A percentile compares a stretch with the other conserved stretches of the same genome.
phyloP scores from a whole-genome alignment of 495 filamentous ascomycete species.

The Friedmanniomyces endolithicus region DNA sequence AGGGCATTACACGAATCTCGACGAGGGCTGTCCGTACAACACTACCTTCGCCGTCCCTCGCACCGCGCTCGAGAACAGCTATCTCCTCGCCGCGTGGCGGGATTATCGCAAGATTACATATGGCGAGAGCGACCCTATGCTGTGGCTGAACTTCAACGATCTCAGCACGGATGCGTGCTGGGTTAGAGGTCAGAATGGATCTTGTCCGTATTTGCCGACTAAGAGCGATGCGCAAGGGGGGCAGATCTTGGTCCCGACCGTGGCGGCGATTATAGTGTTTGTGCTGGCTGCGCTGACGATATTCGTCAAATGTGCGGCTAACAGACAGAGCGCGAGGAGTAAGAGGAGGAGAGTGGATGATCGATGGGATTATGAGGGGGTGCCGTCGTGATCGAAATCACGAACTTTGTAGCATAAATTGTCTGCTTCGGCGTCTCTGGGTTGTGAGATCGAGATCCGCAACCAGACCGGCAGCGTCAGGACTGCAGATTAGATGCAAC shows the following conservation, averaged over 20 bases:
- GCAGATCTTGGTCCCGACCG: constrained; percentile 45
- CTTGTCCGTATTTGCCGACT: constrained; percentile 40
- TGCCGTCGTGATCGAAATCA: constrained; percentile 31
- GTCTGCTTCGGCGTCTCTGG: no score
- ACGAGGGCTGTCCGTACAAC: constrained; percentile 22
- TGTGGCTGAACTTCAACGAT: constrained; percentile 50
- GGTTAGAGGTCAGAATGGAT: constrained; percentile 40
- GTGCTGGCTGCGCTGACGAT: constrained; percentile 46
- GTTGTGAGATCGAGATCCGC: background rate
- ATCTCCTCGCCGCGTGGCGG: constrained; percentile 31
- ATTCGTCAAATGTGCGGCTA: constrained; percentile 53
- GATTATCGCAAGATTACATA: constrained; percentile 17
- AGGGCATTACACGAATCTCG: constrained; percentile 36
- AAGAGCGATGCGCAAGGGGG: constrained; percentile 30
- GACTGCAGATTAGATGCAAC: no score
- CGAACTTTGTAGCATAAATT: background rate
- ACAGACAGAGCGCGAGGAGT: constrained; percentile 40
- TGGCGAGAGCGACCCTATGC: constrained; percentile 14
- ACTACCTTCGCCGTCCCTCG: constrained; percentile 40
- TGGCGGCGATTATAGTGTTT: constrained; percentile 48
- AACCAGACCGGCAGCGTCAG: no score
- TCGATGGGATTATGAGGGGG: constrained; percentile 57
- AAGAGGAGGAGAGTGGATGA: constrained; percentile 41
- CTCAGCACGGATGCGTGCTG: constrained; percentile 45
- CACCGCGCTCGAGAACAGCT: constrained; percentile 50